Evolutionary conservation across 371 early-diverging fungal genomes (phyloP).

Genomic region (Saksenaea vasiformis): DNA sequence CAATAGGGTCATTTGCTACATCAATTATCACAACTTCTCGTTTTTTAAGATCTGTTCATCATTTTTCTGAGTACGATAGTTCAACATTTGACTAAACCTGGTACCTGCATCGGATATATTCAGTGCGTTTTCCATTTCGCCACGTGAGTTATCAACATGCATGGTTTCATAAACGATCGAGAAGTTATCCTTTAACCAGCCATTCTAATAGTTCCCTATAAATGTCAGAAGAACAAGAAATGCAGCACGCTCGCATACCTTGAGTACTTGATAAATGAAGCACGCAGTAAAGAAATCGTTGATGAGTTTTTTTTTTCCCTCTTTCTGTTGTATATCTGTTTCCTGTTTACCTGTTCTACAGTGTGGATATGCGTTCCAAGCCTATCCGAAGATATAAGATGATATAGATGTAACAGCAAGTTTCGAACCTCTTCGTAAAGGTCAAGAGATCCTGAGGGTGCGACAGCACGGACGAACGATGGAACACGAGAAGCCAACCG

Average conservation of each 20-base stretch:
- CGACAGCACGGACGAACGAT: conserved; percentile 54
- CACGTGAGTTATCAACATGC: conserved; percentile 71
- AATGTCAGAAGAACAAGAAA: background rate
- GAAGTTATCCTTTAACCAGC: conserved; percentile 73
- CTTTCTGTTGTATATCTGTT: background rate
- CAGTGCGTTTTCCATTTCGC: conserved; percentile 68
- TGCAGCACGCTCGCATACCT: conserved; percentile 10
- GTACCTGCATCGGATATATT: conserved; percentile 33
- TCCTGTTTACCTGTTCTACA: conserved; percentile 69
- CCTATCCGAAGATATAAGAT: conserved; percentile 28
- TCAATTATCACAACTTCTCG: conserved; percentile 66
- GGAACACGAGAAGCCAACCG: conserved; percentile 66
- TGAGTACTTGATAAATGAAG: conserved; percentile 11
- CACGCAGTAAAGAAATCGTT: background rate
- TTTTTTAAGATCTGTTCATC: conserved; percentile 43
- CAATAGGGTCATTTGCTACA: conserved; percentile 62
- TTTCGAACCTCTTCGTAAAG: conserved; percentile 61
- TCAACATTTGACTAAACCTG: background rate
- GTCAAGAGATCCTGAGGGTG: conserved; percentile 65
- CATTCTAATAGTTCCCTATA: conserved; percentile 37
- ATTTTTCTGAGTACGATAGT: background rate
- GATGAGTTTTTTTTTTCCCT: background rate
- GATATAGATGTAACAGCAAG: background rate
- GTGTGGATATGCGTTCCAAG: conserved; percentile 86
- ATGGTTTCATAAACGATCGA: conserved; percentile 74